Evolutionary conservation across 1,139 yeast species (phyloP).

Genomic region (Hemisphaericaspora xylofermentans): DNA sequence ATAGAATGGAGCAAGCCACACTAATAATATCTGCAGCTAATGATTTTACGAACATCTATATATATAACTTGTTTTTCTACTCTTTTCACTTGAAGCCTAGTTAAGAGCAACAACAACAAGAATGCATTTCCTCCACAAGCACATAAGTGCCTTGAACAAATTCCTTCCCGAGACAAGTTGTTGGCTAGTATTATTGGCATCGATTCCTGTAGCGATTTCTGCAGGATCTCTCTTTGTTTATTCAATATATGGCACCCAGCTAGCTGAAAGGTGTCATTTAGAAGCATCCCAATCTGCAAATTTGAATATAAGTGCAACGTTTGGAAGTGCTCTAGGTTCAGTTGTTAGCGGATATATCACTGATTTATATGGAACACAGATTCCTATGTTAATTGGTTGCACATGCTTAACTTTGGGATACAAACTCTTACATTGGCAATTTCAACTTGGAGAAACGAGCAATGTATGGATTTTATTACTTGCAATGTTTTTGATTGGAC

Average conservation of each 20-base stretch:
- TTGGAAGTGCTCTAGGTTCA: slow-evolving; percentile 36
- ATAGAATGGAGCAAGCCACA: no score
- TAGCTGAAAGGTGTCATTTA: slow-evolving; percentile 30
- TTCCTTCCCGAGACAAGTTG: slow-evolving; percentile 28
- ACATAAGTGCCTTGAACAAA: slow-evolving; percentile 19
- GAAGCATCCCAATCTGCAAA: slow-evolving; percentile 30
- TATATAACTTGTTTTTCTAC: no score
- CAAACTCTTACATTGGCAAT: slow-evolving; percentile 26
- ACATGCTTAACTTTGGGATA: slow-evolving; percentile 27
- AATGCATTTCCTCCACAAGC: slow-evolving; percentile 18
- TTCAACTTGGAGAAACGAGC: slow-evolving; percentile 18
- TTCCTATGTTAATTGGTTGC: slow-evolving; percentile 31
- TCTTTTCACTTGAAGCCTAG: no score
- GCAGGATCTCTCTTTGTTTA: slow-evolving; percentile 36
- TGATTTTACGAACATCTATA: no score
- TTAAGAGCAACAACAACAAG: not conserved
- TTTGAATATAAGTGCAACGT: slow-evolving; percentile 30
- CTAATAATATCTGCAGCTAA: no score
- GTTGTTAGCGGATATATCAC: slow-evolving; percentile 32
- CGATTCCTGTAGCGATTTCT: slow-evolving; percentile 34
- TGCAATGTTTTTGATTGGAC: slow-evolving; percentile 33
- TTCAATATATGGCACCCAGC: slow-evolving; percentile 34
- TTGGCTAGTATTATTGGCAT: slow-evolving; percentile 26
- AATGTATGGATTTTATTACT: slow-evolving; percentile 18
- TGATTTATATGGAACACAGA: slow-evolving; percentile 34